Evolutionary conservation across 495 filamentous ascomycete species (phyloP), one percentile per base, ranked within the genome.

Genomic region (Podospora anserina): DNA sequence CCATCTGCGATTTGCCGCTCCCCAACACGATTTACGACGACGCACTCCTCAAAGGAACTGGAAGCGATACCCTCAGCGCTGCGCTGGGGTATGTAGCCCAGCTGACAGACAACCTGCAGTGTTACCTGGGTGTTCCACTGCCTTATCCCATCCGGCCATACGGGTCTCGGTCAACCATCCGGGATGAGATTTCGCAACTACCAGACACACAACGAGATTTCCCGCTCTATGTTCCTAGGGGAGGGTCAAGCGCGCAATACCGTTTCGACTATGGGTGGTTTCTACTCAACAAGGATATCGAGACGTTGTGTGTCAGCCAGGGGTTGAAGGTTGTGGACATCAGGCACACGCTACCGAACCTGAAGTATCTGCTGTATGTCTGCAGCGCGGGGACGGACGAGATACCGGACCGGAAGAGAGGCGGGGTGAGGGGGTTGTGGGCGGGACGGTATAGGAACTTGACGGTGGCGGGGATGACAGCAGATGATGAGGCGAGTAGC

Each of bases 221-320:
- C 75, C 95, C 94, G 2, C 84, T 99, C 0, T 92, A 91, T 76
- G 84, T 90, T 44, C 77, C 78, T 11, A 90, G 91, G 67, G 88
- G 89, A 19, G 82, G 82, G 16, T 81, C 78, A 1, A 88, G 87
- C 15, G 88, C 93, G 3, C 85, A 89, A 32, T 97, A 91, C 73
- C 87, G 94, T 11, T 97, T 97, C 75, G 94, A 97, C 70, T 99
- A 98, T 80, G 95, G 84, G 5, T 93, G 97, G 70, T 99, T 98
- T 71, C 79, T 98, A 13, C 82, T 99, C 4, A 97, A 98, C 78
- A 94, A 97, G 74, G 84, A 97, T 72, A 92, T 99, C 59, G 94
- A 99, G 79, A 84, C 91, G 55, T 82, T 99, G 32, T 91, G 93
- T 69, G 86, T 83, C 66, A 82, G 85, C n/a, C 87, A 90, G 66